phyloP scores from a whole-genome alignment of 169 alveolate species.

The Cryptosporidium bovis region DNA sequence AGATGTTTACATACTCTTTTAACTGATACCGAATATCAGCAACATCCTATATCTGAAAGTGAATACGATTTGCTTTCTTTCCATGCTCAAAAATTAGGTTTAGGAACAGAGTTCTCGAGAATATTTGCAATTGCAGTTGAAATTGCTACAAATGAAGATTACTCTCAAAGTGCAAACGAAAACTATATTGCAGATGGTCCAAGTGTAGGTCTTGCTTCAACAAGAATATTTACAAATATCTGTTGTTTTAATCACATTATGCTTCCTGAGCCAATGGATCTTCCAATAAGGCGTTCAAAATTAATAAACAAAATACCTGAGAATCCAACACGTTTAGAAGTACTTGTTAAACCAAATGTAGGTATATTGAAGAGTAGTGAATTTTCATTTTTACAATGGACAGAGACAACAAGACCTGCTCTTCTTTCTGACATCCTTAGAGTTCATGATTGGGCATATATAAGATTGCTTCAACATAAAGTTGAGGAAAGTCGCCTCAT shows the following conservation, averaged over 20 bases:
- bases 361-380: constrained; percentile 86
- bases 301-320: constrained; percentile 87
- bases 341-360: constrained; percentile 83
- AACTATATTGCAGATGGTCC: constrained; percentile 65
- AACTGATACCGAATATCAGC: constrained; percentile 61
- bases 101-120: constrained; percentile 48
- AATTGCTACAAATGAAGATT: constrained; percentile 43
- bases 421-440: constrained; percentile 91
- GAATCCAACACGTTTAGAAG: constrained; percentile 91
- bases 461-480: constrained; percentile 81
- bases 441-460: constrained; percentile 94
- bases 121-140: constrained; percentile 58
- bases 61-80: constrained; percentile 69
- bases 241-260: constrained; percentile 87
- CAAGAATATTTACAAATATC: constrained; percentile 37
- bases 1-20: constrained; percentile 55
- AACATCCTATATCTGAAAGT: constrained; percentile 73
- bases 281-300: constrained; percentile 85
- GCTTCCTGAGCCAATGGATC: constrained; percentile 91
- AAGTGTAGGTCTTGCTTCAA: constrained; percentile 49
- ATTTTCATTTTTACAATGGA: constrained; percentile 82
- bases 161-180: background rate
- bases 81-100: constrained; percentile 68
- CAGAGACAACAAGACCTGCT: constrained; percentile 86
- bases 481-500: constrained; percentile 77